phyloP scores from a whole-genome alignment of 139 green algal species.

The Penium margaritaceum region DNA sequence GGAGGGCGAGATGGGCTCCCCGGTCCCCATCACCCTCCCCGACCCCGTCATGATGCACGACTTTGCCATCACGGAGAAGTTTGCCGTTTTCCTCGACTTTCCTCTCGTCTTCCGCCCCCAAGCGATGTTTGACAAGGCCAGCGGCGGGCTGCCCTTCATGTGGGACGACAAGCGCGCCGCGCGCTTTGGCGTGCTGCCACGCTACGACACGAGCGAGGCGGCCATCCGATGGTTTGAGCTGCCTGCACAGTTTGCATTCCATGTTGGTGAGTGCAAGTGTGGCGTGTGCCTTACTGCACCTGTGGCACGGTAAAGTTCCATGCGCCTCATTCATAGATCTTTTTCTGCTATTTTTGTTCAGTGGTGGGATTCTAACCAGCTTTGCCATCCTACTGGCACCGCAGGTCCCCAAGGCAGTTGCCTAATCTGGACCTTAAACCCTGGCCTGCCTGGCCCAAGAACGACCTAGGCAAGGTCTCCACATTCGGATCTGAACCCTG shows the following conservation, averaged over 20 bases:
- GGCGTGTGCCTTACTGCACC: too few species aligned
- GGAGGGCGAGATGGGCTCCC: neutral
- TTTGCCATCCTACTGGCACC: too few species aligned
- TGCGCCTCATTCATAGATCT: too few species aligned
- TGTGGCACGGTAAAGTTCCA: too few species aligned
- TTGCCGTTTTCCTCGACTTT: slow-evolving; percentile 43
- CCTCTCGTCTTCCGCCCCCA: slow-evolving; percentile 40
- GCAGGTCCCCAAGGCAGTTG: too few species aligned
- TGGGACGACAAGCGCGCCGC: slow-evolving; percentile 22
- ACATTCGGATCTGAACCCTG: too few species aligned
- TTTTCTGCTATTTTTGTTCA: too few species aligned
- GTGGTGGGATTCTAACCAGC: too few species aligned
- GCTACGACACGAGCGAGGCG: slow-evolving; percentile 14
- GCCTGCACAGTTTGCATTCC: slow-evolving; percentile 36
- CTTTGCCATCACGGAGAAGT: slow-evolving; percentile 46
- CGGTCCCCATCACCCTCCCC: slow-evolving; percentile 26
- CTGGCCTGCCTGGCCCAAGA: too few species aligned
- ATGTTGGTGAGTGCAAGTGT: too few species aligned
- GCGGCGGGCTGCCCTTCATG: slow-evolving; percentile 12
- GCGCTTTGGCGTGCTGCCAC: slow-evolving; percentile 31
- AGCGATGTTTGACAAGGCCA: slow-evolving; percentile 9
- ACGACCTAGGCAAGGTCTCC: too few species aligned
- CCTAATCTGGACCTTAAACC: too few species aligned
- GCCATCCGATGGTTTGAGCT: slow-evolving; percentile 45
- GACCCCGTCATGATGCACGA: slow-evolving; percentile 49